Conservation (phyloP, 2,329 filamentous ascomycete species). For the Exophiala sp. region DNA sequence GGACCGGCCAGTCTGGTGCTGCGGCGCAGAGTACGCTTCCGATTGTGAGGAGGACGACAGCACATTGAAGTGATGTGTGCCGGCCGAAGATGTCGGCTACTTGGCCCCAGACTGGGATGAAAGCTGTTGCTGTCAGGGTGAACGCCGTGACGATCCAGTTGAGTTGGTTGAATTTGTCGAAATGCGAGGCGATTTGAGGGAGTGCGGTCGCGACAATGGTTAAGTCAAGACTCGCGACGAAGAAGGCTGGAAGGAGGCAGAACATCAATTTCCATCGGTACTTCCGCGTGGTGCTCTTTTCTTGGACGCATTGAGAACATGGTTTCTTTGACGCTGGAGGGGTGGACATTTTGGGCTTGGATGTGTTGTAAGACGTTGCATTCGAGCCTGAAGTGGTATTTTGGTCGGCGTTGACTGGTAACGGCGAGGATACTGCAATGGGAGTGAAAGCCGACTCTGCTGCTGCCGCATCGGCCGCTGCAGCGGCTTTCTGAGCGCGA, state of each 20-base stretch:
- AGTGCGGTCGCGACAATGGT: slow-evolving; percentile 62
- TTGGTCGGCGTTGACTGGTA: not conserved
- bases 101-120: slow-evolving; percentile 52
- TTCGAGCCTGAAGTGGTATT: not conserved
- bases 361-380: not conserved
- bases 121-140: slow-evolving; percentile 60
- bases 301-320: slow-evolving; percentile 31
- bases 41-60: slow-evolving; percentile 56
- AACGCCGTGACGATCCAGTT: slow-evolving; percentile 60
- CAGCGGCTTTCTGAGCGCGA: slow-evolving; percentile 13
- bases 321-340: not conserved
- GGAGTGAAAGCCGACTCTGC: not conserved
- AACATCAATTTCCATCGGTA: slow-evolving; percentile 59
- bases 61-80: slow-evolving; percentile 49
- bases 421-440: not conserved
- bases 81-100: slow-evolving; percentile 54
- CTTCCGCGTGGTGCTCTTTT: slow-evolving; percentile 36
- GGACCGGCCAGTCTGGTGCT: slow-evolving; percentile 47
- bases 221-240: slow-evolving; percentile 60
- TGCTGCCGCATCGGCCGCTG: slow-evolving; percentile 4
- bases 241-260: slow-evolving; percentile 59
- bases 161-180: slow-evolving; percentile 52
- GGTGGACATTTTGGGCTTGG: not conserved
- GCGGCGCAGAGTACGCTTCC: slow-evolving; percentile 51
- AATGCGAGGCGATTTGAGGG: slow-evolving; percentile 62